Percentiles rank a stretch among this genome's conserved stretches.
Conservation (phyloP, 345 rosid species). For the Odontarrhena argentea region DNA sequence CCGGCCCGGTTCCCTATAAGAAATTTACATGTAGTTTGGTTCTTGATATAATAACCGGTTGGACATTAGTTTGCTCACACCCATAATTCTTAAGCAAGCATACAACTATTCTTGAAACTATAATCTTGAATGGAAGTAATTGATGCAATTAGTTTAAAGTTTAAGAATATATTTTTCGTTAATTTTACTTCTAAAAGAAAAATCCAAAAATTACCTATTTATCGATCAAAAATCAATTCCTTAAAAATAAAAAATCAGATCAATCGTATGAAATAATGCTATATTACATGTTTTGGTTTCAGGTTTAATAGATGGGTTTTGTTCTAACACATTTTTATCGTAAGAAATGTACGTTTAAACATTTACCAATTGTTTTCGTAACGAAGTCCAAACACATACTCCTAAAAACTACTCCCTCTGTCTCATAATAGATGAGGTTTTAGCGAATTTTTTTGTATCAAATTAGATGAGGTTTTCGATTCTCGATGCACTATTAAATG, state of each 20-base stretch:
- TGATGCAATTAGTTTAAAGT: not conserved
- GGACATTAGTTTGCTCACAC: not conserved
- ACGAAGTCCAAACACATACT: not conserved
- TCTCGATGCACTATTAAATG: too few relatives aligned
- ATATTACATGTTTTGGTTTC: too few relatives aligned
- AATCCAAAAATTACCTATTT: not conserved
- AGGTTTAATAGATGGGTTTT: too few relatives aligned
- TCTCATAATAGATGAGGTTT: too few relatives aligned
- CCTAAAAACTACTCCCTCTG: not conserved
- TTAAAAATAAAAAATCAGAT: not conserved
- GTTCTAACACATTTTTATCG: too few relatives aligned
- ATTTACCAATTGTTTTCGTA: not conserved
- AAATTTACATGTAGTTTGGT: constrained; percentile 8
- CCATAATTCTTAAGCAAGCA: not conserved
- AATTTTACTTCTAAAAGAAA: not conserved
- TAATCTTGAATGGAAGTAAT: not conserved
- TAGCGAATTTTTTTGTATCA: too few relatives aligned
- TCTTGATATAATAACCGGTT: constrained; percentile 26
- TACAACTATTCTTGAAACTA: not conserved
- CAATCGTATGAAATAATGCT: too few relatives aligned
- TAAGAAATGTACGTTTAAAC: not conserved
- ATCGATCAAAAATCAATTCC: not conserved
- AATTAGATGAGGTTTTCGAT: too few relatives aligned
- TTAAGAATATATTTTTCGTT: not conserved
- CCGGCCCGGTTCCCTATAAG: constrained; percentile 31